Evolutionary conservation across 306 rosid genomes (phyloP).

Genomic region (Acacia confusa): DNA sequence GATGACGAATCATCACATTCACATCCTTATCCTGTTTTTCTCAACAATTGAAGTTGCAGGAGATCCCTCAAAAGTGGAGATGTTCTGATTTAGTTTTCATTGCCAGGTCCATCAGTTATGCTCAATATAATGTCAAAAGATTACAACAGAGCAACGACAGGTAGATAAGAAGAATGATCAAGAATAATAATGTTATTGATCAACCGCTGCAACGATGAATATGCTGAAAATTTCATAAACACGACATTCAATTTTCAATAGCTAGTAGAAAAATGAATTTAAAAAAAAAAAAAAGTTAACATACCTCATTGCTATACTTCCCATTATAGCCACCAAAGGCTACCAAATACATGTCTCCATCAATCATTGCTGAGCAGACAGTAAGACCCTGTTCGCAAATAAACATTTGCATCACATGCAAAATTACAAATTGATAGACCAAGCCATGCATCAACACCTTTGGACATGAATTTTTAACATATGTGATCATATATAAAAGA

Average conservation of each 20-base stretch:
- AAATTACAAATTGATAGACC: slow-evolving; percentile 31
- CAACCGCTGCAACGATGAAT: neutral
- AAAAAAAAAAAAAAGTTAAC: neutral
- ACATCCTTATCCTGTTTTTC: neutral
- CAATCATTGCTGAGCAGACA: slow-evolving; percentile 68
- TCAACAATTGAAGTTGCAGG: neutral
- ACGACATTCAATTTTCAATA: neutral
- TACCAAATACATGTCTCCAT: slow-evolving; percentile 73
- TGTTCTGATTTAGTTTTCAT: neutral
- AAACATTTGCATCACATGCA: slow-evolving; percentile 12
- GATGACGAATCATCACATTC: neutral
- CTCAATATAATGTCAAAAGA: neutral
- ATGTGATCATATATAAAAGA: slow-evolving; percentile 26
- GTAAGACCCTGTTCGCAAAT: slow-evolving; percentile 75
- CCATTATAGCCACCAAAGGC: slow-evolving; percentile 99
- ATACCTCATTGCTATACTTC: slow-evolving; percentile 92
- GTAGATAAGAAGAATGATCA: neutral
- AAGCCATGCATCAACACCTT: slow-evolving; percentile 8
- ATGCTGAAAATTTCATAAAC: neutral
- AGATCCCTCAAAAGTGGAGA: neutral
- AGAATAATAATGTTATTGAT: neutral
- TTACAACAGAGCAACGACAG: neutral
- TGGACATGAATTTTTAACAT: slow-evolving; percentile 20
- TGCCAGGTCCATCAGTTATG: neutral
- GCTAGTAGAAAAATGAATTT: neutral